Base-by-base conservation (phyloP, 2,329 filamentous ascomycete genomes). In the Cryphonectria radicalis region DNA sequence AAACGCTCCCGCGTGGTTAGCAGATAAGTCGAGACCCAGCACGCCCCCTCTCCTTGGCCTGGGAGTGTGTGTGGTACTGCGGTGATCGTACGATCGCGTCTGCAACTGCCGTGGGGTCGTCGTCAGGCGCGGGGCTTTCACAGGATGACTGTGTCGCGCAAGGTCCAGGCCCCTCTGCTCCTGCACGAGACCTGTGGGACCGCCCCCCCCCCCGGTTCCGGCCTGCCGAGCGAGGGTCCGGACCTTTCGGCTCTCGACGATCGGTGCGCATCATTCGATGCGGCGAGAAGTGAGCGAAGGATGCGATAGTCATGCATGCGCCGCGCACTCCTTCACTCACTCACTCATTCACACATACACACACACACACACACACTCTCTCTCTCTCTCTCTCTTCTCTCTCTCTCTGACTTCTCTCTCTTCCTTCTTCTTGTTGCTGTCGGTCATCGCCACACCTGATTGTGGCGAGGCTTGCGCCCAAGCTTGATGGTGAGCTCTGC, bases 391-490 rank as follows among this genome's bases (percentile, higher is more conserved):
- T 32, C 28, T 28, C 28, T 28, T 28, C 28, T n/a, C n/a, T n/a
- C n/a, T n/a, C 1, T 25, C 8, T 11, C 14, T 22, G 32, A n/a
- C 3, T 32, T 11, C 3, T 40, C 13, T 3, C 3, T 40, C 11
- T 40, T 3, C 37, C 3, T 40, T 40, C 37, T 3, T 28, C 11
- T 14, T 8, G 10, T 13, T 25, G 57, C 57, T 55, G 40, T 22
- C 11, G 22, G 28, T n/a, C 57, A 25, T 63, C 42, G n/a, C 53
- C 59, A 53, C 40, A 53, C 40, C 59, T 57, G 19, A 11, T 17
- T 69, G 69, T 73, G 71, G 71, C n/a, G 64, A 67, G 71, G 69
- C 69, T 68, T 71, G 69, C 69, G 43, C 71, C 62, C 46, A 67
- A 67, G 63, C 70, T 69, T 69, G 69, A 71, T 53, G 64, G 37